These are phyloP conservation scores for Ogataea neopini DNA, from an alignment of 805 yeast species.

Conservation along the genomic window DNA sequence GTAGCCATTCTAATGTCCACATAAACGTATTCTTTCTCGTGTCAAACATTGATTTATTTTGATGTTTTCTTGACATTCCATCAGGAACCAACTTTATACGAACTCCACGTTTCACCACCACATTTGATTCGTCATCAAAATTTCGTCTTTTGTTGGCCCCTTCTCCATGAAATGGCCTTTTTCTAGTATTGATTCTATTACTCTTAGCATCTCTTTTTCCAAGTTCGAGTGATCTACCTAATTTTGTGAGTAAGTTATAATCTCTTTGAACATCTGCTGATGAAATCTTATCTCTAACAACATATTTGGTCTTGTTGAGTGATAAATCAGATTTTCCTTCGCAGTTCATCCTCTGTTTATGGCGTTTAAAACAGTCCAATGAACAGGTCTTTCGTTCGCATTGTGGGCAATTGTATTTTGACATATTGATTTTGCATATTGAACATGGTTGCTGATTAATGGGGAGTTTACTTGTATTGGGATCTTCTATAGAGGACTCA, in stretches of 20 bases:
- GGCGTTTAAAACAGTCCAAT: slow-evolving; percentile 66
- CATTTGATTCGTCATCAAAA: slow-evolving; percentile 20
- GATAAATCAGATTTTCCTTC: slow-evolving; percentile 58
- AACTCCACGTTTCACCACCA: slow-evolving; percentile 61
- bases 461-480: background rate
- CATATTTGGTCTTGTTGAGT: slow-evolving; percentile 48
- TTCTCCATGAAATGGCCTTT: slow-evolving; percentile 20
- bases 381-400: slow-evolving; percentile 71
- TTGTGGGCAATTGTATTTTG: slow-evolving; percentile 80
- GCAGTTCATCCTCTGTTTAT: slow-evolving; percentile 64
- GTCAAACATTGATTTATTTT: slow-evolving; percentile 73
- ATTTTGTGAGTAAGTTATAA: slow-evolving; percentile 65
- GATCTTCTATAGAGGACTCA: too few relatives aligned
- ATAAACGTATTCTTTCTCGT: slow-evolving; percentile 56
- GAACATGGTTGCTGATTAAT: slow-evolving; percentile 37
- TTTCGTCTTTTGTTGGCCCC: slow-evolving; percentile 29
- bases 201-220: slow-evolving; percentile 56
- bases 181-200: slow-evolving; percentile 39
- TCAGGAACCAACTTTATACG: slow-evolving; percentile 60
- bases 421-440: slow-evolving; percentile 43
- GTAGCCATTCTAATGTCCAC: slow-evolving; percentile 81
- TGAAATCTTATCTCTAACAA: slow-evolving; percentile 48
- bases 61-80: slow-evolving; percentile 69
- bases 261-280: slow-evolving; percentile 70
- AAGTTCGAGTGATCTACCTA: slow-evolving; percentile 62